Evolutionary conservation across 2,329 filamentous ascomycete species (phyloP).

Genomic region (Fusarium nurragi): DNA sequence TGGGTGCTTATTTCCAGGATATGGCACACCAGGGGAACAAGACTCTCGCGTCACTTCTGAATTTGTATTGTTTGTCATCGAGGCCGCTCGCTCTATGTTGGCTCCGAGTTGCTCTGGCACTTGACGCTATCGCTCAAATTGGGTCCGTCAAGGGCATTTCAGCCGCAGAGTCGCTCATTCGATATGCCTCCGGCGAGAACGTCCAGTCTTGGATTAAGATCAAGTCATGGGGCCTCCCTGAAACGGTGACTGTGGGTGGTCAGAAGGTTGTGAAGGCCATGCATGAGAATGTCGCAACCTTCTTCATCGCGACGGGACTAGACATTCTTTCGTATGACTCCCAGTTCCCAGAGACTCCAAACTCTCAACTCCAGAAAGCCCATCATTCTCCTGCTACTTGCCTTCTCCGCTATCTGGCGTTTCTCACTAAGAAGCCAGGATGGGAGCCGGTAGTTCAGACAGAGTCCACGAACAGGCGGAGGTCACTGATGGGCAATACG

Average conservation of each 20-base stretch:
- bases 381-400: not conserved
- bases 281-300: not conserved
- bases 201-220: slow-evolving; percentile 7
- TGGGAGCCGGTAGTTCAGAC: not conserved
- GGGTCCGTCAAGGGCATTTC: not conserved
- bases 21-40: not conserved
- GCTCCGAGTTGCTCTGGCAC: not conserved
- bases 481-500: not conserved
- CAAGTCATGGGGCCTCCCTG: slow-evolving; percentile 2
- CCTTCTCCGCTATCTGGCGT: not conserved
- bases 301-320: not conserved
- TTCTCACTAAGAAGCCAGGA: not conserved
- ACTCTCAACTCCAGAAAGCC: not conserved
- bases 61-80: not conserved
- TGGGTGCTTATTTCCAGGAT: not conserved
- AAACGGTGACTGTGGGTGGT: not conserved
- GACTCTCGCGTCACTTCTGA: not conserved
- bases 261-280: not conserved
- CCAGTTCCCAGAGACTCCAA: not conserved
- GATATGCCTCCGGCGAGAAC: not conserved
- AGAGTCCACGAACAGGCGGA: not conserved
- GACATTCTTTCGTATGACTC: not conserved
- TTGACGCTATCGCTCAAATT: not conserved
- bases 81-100: not conserved
- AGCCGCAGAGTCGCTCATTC: not conserved